These are phyloP conservation scores for Arbutus unedo DNA, from an alignment of 148 eudicot genomes.

Conservation along the genomic window DNA sequence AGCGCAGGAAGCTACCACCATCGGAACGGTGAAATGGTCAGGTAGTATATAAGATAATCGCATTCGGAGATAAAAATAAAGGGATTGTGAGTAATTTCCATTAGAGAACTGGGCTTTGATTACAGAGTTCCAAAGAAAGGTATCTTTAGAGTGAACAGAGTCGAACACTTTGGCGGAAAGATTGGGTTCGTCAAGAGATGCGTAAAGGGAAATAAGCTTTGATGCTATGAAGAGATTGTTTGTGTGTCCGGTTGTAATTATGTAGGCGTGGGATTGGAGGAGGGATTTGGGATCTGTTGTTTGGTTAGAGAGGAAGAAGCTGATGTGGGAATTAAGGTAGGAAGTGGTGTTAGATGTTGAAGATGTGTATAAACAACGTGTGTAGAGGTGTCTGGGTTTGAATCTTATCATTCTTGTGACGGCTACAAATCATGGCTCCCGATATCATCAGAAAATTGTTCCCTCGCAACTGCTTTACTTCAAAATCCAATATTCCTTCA, in stretches of 20 bases:
- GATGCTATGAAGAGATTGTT: constrained; percentile 59
- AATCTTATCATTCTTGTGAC: constrained; percentile 26
- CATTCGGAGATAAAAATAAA: constrained; percentile 48
- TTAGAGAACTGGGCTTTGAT: constrained; percentile 62
- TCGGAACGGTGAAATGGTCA: constrained; percentile 58
- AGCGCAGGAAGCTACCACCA: constrained; percentile 59
- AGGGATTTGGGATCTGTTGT: constrained; percentile 27
- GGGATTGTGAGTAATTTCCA: constrained; percentile 34
- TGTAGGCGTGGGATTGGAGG: constrained; percentile 43
- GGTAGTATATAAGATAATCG: constrained; percentile 32
- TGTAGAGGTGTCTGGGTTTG: constrained; percentile 23
- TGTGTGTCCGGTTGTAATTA: constrained; percentile 48
- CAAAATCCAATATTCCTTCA: too few relatives aligned
- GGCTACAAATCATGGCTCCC: neutral
- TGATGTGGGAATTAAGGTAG: constrained; percentile 33
- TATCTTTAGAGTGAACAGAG: constrained; percentile 39
- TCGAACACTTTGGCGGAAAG: constrained; percentile 44
- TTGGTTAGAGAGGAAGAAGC: constrained; percentile 36
- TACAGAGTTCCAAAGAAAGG: constrained; percentile 63
- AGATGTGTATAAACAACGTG: constrained; percentile 26
- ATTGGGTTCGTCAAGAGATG: constrained; percentile 33
- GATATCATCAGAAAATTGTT: neutral
- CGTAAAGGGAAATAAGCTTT: constrained; percentile 58
- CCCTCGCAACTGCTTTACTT: neutral
- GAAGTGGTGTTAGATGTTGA: neutral